Percentiles rank a stretch among this genome's conserved stretches.
These are phyloP conservation scores for Globisporangium uncinulatum DNA, from an alignment of 352 stramenopile species.

Conservation along the genomic window DNA sequence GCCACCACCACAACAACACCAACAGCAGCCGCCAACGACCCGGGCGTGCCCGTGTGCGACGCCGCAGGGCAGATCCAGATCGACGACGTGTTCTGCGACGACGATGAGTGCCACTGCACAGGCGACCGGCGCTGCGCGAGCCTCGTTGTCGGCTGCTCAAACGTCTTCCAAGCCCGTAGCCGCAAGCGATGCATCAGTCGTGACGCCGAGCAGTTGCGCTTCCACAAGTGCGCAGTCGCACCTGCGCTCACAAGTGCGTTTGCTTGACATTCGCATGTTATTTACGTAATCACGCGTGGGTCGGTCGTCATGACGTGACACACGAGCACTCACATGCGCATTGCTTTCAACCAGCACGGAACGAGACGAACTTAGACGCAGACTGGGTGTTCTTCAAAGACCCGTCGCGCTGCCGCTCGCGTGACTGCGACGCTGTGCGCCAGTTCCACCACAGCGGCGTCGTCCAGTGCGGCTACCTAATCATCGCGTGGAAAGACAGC, in stretches of 20 bases:
- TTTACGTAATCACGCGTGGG: no score
- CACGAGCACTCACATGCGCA: no score
- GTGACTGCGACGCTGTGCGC: conserved; percentile 49
- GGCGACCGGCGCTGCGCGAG: conserved; percentile 49
- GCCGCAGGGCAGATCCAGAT: conserved; percentile 51
- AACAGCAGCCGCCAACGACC: conserved; percentile 9
- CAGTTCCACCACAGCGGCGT: conserved; percentile 58
- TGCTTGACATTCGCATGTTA: no score
- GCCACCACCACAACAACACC: conserved; percentile 3
- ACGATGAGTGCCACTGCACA: conserved; percentile 49
- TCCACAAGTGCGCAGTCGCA: conserved; percentile 38
- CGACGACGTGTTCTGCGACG: conserved; percentile 78
- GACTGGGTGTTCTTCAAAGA: conserved; percentile 79
- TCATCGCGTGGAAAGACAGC: conserved; percentile 64
- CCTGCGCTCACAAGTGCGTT: conserved; percentile 49
- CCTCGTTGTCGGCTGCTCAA: conserved; percentile 59
- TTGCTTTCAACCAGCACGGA: conserved; percentile 24
- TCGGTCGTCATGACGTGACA: no score
- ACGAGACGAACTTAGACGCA: conserved; percentile 37
- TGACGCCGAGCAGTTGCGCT: conserved; percentile 35
- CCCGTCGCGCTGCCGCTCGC: conserved; percentile 36
- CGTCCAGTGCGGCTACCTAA: conserved; percentile 62
- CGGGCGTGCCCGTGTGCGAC: conserved; percentile 46
- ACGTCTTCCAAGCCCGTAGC: conserved; percentile 63
- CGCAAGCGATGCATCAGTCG: conserved; percentile 63